These are phyloP conservation scores for Agrocybe pediades DNA, from an alignment of 768 basidiomycete genomes.

Conservation along the genomic window DNA sequence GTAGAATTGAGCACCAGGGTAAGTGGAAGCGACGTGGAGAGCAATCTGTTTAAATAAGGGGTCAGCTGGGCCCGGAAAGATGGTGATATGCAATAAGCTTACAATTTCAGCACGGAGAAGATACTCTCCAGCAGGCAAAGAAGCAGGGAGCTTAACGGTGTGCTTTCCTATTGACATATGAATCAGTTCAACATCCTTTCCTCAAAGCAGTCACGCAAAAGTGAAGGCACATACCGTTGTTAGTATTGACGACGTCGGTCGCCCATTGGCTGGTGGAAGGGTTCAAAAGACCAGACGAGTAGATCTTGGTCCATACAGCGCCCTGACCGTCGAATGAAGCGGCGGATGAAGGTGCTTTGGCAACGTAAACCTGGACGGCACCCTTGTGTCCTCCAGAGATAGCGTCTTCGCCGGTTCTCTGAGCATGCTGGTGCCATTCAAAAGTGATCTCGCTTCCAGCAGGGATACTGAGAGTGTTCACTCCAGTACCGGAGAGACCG, in stretches of 20 bases:
- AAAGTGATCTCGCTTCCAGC: conserved; percentile 50
- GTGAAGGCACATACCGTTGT: conserved; percentile 29
- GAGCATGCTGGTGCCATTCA: conserved; percentile 58
- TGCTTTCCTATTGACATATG: conserved; percentile 36
- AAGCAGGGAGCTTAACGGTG: conserved; percentile 43
- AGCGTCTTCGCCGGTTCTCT: conserved; percentile 54
- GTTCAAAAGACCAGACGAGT: conserved; percentile 46
- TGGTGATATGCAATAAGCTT: conserved; percentile 24
- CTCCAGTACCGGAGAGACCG: conserved; percentile 42
- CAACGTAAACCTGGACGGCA: conserved; percentile 50
- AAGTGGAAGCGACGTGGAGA: conserved; percentile 39
- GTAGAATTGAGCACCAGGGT: conserved; percentile 54
- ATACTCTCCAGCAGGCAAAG: conserved; percentile 52
- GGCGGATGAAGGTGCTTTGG: conserved; percentile 48
- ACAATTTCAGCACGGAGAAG: conserved; percentile 52
- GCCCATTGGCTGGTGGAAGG: conserved; percentile 44
- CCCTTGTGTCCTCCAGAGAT: conserved; percentile 55
- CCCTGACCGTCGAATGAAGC: conserved; percentile 49
- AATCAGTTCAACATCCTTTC: not conserved
- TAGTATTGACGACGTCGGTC: conserved; percentile 51
- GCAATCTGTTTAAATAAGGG: conserved; percentile 22
- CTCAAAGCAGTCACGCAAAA: not conserved
- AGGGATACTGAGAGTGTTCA: conserved; percentile 40
- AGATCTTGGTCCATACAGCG: conserved; percentile 56
- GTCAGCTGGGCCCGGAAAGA: not conserved